Conservation (phyloP, 1,284 basidiomycete species). For the Cystobasidium sp. region DNA sequence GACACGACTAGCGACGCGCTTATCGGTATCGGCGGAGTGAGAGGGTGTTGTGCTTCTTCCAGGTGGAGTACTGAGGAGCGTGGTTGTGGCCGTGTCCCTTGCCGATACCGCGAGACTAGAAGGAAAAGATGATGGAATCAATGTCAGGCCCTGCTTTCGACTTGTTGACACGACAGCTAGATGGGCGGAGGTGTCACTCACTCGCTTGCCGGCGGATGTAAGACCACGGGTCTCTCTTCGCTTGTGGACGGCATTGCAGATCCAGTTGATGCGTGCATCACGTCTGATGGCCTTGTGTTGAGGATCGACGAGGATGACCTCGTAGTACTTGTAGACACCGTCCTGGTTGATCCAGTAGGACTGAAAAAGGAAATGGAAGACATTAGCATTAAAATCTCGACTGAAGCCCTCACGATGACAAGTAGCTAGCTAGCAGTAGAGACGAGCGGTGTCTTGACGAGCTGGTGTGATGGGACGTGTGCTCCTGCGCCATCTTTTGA, state of each 20-base stretch:
- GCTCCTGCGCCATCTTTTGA: background rate
- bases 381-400: background rate
- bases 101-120: slow-evolving; percentile 85
- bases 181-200: slow-evolving; percentile 41
- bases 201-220: slow-evolving; percentile 90
- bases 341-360: slow-evolving; percentile 99
- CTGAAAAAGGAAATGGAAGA: slow-evolving; percentile 64
- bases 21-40: slow-evolving; percentile 97
- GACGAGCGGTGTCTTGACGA: background rate
- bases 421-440: background rate
- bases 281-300: slow-evolving; percentile 74
- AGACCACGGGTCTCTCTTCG: slow-evolving; percentile 96
- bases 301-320: slow-evolving; percentile 96
- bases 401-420: background rate
- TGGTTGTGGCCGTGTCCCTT: slow-evolving; percentile 97
- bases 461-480: background rate
- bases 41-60: slow-evolving; percentile 76
- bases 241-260: slow-evolving; percentile 97
- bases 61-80: slow-evolving; percentile 84
- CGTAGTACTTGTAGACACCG: slow-evolving; percentile 99
- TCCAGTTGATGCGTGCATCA: slow-evolving; percentile 98
- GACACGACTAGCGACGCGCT: slow-evolving; percentile 2
- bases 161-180: background rate
- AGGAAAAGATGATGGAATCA: slow-evolving; percentile 21
- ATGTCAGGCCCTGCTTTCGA: background rate